Evolutionary conservation across 805 yeast species (phyloP).

Genomic region (Ogataea allantospora): DNA sequence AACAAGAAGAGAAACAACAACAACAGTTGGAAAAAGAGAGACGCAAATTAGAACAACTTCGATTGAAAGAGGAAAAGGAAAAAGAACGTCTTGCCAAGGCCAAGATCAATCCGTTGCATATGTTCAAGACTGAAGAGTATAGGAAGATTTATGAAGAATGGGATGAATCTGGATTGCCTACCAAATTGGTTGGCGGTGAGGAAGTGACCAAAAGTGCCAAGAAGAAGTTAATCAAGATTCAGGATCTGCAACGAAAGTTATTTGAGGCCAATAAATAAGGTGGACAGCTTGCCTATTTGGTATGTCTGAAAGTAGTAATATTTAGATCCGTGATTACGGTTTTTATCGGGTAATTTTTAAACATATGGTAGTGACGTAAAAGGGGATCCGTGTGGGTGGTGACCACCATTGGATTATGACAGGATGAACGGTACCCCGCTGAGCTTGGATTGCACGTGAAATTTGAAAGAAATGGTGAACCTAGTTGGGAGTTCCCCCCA

Average conservation of each 20-base stretch:
- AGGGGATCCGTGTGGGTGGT: too few species aligned
- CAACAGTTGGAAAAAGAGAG: slow-evolving; percentile 35
- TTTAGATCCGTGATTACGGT: not conserved
- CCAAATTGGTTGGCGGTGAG: slow-evolving; percentile 71
- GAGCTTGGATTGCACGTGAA: too few species aligned
- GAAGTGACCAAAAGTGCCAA: slow-evolving; percentile 81
- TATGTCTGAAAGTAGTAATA: not conserved
- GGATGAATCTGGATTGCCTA: slow-evolving; percentile 86
- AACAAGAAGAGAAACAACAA: slow-evolving; percentile 58
- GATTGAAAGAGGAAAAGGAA: slow-evolving; percentile 61
- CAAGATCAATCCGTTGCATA: slow-evolving; percentile 61
- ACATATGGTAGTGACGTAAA: too few species aligned
- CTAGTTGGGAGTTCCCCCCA: slow-evolving; percentile 4
- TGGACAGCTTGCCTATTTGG: not conserved
- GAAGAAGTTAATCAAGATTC: slow-evolving; percentile 78
- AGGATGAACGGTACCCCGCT: not conserved
- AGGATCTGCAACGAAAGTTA: slow-evolving; percentile 78
- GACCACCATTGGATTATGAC: not conserved
- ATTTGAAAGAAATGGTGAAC: too few species aligned
- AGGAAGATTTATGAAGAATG: slow-evolving; percentile 55
- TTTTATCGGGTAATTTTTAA: not conserved
- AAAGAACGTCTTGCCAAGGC: slow-evolving; percentile 64
- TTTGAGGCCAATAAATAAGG: slow-evolving; percentile 52
- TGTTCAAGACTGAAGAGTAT: slow-evolving; percentile 60
- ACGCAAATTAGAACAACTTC: slow-evolving; percentile 60